These are phyloP conservation scores for Fraxinus pennsylvanica DNA, from an alignment of 257 asterid species.

Conservation along the genomic window DNA sequence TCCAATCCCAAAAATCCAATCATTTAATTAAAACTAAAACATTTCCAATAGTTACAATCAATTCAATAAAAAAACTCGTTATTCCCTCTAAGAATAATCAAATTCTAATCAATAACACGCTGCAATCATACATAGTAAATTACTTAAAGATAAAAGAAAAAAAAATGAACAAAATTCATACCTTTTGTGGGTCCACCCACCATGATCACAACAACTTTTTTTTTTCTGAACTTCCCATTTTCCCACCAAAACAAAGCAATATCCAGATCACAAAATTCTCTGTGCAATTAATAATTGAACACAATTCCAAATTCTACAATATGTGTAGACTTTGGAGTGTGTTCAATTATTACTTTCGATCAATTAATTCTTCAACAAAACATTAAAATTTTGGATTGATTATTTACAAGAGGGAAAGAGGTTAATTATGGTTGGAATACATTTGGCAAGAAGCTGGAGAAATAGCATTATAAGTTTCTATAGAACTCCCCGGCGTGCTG, in stretches of 20 bases:
- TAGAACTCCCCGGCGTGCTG: too few relatives aligned
- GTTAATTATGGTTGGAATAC: slow-evolving; percentile 77
- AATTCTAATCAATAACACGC: slow-evolving; percentile 1
- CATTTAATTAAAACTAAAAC: not conserved
- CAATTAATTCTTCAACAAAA: not conserved
- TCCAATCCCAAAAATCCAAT: slow-evolving; percentile 15
- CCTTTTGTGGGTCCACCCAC: slow-evolving; percentile 98
- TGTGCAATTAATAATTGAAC: not conserved
- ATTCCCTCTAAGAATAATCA: slow-evolving; percentile 19
- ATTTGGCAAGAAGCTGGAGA: slow-evolving; percentile 57
- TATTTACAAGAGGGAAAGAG: slow-evolving; percentile 43
- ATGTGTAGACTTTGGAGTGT: too few relatives aligned
- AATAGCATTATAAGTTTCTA: slow-evolving; percentile 50
- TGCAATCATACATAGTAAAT: not conserved
- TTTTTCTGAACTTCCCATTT: slow-evolving; percentile 69
- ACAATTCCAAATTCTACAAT: not conserved
- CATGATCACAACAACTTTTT: slow-evolving; percentile 92
- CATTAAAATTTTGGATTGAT: slow-evolving; percentile 22
- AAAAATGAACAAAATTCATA: not conserved
- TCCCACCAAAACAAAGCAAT: slow-evolving; percentile 28
- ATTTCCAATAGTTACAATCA: not conserved
- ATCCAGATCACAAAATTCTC: slow-evolving; percentile 41
- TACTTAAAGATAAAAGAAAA: slow-evolving; percentile 3
- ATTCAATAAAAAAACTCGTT: slow-evolving; percentile 2
- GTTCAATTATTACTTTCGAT: slow-evolving; percentile 15